Evolutionary conservation across 192 early-diverging fungal genomes (phyloP).

Genomic region (Diversispora epigaea): DNA sequence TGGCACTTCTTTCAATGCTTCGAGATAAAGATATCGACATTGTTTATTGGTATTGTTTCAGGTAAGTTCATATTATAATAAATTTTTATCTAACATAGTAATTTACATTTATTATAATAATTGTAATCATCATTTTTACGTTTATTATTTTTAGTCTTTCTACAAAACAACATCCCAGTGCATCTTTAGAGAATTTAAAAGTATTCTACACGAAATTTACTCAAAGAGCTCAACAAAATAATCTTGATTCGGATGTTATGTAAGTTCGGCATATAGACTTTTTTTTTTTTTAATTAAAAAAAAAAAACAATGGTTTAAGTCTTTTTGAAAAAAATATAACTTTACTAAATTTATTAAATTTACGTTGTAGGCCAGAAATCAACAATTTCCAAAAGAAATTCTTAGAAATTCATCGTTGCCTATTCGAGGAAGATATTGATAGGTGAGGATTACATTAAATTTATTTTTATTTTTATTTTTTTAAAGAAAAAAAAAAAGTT

Average conservation of each 20-base stretch:
- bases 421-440: slow-evolving; percentile 20
- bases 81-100: background rate
- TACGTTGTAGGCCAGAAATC: background rate
- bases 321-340: background rate
- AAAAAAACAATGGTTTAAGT: no score
- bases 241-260: background rate
- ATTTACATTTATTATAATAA: background rate
- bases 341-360: background rate
- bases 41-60: slow-evolving; percentile 49
- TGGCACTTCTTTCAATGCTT: slow-evolving; percentile 45
- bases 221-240: slow-evolving; percentile 36
- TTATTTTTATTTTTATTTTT: no score
- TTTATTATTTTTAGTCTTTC: slow-evolving; percentile 43
- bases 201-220: slow-evolving; percentile 51
- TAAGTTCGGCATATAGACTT: background rate
- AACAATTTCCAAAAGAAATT: slow-evolving; percentile 7
- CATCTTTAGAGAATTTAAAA: slow-evolving; percentile 53
- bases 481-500: no score
- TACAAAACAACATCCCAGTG: slow-evolving; percentile 48
- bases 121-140: no score
- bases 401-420: slow-evolving; percentile 9
- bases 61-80: slow-evolving; percentile 29
- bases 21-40: slow-evolving; percentile 44
- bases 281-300: no score
- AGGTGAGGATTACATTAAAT: slow-evolving; percentile 7